Conservation (phyloP, 2,329 filamentous ascomycete species). For the Coniochaeta prunicola region DNA sequence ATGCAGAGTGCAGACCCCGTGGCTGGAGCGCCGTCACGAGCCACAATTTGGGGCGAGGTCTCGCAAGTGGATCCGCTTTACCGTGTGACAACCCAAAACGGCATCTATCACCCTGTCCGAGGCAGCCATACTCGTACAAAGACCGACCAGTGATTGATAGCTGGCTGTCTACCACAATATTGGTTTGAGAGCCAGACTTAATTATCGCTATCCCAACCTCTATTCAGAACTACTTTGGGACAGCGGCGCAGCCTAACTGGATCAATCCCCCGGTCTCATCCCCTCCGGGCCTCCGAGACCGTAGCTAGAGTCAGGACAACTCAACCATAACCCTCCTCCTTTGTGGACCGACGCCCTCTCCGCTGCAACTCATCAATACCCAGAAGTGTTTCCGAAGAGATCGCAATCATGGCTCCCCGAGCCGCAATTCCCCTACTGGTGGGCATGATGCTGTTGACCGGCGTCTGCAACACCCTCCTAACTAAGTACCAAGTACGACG, state of each 20-base stretch:
- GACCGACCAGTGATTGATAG: background rate
- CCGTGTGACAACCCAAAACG: background rate
- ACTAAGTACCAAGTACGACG: constrained; percentile 83
- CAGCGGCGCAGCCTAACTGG: background rate
- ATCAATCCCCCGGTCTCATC: background rate
- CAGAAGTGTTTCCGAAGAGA: background rate
- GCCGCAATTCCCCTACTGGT: constrained; percentile 77
- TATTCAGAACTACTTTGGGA: background rate
- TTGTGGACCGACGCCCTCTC: background rate
- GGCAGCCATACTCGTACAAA: background rate
- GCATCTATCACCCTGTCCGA: background rate
- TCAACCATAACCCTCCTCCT: background rate
- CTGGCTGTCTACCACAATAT: background rate
- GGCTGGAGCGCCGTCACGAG: background rate
- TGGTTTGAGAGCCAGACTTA: background rate
- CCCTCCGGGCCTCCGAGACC: background rate
- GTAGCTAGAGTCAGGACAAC: background rate
- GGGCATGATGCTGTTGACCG: constrained; percentile 92
- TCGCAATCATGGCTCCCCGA: constrained; percentile 56
- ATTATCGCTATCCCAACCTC: background rate
- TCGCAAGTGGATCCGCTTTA: background rate
- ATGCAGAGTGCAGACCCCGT: background rate
- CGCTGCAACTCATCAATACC: background rate
- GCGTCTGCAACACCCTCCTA: constrained; percentile 92
- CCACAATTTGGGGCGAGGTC: background rate